phyloP scores from a whole-genome alignment of 1,284 basidiomycete species.

The Boletus mariae region DNA sequence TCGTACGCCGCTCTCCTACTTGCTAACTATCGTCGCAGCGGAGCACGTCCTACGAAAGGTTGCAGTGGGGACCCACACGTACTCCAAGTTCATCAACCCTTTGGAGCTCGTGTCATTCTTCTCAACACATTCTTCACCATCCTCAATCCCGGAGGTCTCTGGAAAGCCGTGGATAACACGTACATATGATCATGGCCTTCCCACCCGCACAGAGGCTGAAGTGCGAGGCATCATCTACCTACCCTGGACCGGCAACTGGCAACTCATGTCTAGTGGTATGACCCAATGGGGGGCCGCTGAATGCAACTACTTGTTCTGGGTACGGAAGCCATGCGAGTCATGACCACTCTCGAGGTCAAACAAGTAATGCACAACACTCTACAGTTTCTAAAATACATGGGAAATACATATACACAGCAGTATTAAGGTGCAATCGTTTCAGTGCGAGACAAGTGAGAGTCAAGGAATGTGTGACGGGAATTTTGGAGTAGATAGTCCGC shows the following conservation, averaged over 20 bases:
- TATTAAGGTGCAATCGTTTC: not conserved
- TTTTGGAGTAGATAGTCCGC: not conserved
- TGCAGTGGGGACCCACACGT: slow-evolving; percentile 87
- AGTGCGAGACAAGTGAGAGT: not conserved
- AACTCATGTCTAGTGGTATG: slow-evolving; percentile 56
- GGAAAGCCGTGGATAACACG: slow-evolving; percentile 43
- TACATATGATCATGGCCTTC: slow-evolving; percentile 40
- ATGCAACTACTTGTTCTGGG: slow-evolving; percentile 83
- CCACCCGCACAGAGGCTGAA: slow-evolving; percentile 69
- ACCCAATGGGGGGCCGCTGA: slow-evolving; percentile 58
- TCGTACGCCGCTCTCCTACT: slow-evolving; percentile 85
- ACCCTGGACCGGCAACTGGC: slow-evolving; percentile 75
- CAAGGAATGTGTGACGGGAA: not conserved
- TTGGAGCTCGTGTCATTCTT: slow-evolving; percentile 88
- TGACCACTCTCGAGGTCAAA: slow-evolving; percentile 1
- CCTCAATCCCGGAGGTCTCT: slow-evolving; percentile 20
- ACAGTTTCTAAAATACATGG: slow-evolving; percentile 15
- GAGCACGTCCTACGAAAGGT: slow-evolving; percentile 85
- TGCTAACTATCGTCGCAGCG: slow-evolving; percentile 88
- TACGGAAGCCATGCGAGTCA: slow-evolving; percentile 50
- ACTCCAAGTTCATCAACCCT: slow-evolving; percentile 88
- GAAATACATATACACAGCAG: slow-evolving; percentile 12
- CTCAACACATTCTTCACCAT: slow-evolving; percentile 48
- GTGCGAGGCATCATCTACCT: slow-evolving; percentile 81
- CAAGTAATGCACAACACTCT: not conserved